Evolutionary conservation across 2,329 filamentous ascomycete genomes (phyloP), one percentile per base, ranked within the genome.

Genomic region (Pseudogymnoascus sp.): DNA sequence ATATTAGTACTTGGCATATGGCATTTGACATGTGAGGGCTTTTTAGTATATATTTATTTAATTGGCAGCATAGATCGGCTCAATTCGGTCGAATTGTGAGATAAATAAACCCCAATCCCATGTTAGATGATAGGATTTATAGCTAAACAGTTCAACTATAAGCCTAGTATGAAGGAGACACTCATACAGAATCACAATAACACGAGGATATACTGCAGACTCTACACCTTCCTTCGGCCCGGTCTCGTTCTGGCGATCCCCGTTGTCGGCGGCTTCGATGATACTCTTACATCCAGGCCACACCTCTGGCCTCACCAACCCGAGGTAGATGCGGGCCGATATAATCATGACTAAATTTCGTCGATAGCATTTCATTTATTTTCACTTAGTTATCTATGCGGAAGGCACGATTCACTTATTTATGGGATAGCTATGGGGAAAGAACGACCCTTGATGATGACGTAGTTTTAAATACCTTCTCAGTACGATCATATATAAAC

Each of bases 311-410:
- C n/a, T 55, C 28, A 55, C 28, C 5, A 33, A 19, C 49, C 49
- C 49, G 49, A 55, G 49, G 49, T 55, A 55, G 49, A 12, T 2
- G 49, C 28, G 49, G n/a, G 49, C 49, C 49, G 49, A 55, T 55
- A 55, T 19, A 19, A 8, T 12, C 7, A 52, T 6, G n/a, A 19
- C 49, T 19, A 55, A 19, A 4, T 22, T 1, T 19, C 8, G 9
- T 55, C 8, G 9, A 19, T 14, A 2, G 25, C 2, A 6, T 22
- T 30, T 55, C 3, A 22, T 55, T 33, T 33, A 19, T 55, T 33
- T 19, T 2, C 9, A 45, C n/a, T 25, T n/a, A 45, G 22, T 8
- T 25, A 25, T 8, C n/a, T 33, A 55, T 33, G 3, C 2, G 25
- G n/a, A 30, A 33, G 12, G 25, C 33, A 55, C 28, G 5, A 55